These are phyloP conservation scores for Sphagnum tenellum DNA, from an alignment of 225 moss, liverwort and hornwort species.

Conservation along the genomic window DNA sequence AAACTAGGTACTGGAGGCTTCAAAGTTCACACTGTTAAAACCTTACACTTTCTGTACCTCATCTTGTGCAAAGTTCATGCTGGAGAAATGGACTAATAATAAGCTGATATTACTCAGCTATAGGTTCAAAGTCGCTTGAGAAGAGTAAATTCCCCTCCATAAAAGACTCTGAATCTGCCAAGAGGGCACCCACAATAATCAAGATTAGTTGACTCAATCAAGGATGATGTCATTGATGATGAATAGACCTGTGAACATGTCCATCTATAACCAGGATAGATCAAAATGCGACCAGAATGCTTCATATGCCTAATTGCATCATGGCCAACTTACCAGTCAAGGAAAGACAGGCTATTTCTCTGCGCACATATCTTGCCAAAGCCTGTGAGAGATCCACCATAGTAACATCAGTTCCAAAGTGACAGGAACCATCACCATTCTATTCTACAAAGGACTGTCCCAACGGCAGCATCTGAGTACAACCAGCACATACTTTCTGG, in stretches of 20 bases:
- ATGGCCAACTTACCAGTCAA: conserved; percentile 51
- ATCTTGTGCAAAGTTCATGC: too few relatives aligned
- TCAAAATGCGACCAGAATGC: too few relatives aligned
- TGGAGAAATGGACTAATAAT: too few relatives aligned
- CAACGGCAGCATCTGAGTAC: not conserved
- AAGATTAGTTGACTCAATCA: too few relatives aligned
- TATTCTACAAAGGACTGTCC: not conserved
- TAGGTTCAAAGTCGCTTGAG: conserved; percentile 45
- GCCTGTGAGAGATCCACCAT: conserved; percentile 28
- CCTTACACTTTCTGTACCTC: too few relatives aligned
- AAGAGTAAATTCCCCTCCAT: conserved; percentile 69
- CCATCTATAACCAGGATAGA: too few relatives aligned
- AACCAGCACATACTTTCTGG: not conserved
- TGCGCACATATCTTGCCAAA: conserved; percentile 70
- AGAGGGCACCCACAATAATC: not conserved
- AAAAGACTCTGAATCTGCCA: conserved; percentile 70
- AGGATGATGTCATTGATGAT: too few relatives aligned
- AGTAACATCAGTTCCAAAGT: not conserved
- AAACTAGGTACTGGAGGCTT: too few relatives aligned
- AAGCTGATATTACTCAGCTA: conserved; percentile 1
- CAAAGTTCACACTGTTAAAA: too few relatives aligned
- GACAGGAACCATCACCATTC: conserved; percentile 1
- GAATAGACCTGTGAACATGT: too few relatives aligned
- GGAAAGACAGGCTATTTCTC: conserved; percentile 78
- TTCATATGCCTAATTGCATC: not conserved